A percentile compares a stretch with the other conserved stretches of the same genome.
Evolutionary conservation across 768 basidiomycete species (phyloP).

Genomic region (Candolleomyces eurysporus): DNA sequence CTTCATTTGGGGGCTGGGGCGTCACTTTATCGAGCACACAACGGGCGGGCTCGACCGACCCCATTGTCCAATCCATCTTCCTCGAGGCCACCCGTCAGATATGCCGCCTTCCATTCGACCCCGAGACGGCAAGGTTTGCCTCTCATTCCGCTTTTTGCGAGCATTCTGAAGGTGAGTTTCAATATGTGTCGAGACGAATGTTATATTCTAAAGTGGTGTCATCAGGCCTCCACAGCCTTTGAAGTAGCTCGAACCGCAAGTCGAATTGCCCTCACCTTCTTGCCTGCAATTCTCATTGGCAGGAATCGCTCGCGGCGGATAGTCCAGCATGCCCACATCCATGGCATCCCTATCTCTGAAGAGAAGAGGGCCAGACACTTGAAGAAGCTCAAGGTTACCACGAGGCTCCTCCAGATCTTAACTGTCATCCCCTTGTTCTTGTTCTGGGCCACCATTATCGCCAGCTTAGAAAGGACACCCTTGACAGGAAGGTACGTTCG

Average conservation of each 20-base stretch:
- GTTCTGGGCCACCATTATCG: conserved; percentile 68
- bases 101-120: conserved; percentile 37
- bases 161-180: conserved; percentile 58
- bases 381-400: conserved; percentile 48
- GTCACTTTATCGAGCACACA: not conserved
- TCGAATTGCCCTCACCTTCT: conserved; percentile 71
- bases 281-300: conserved; percentile 65
- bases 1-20: not conserved
- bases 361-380: conserved; percentile 49
- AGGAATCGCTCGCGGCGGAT: conserved; percentile 50
- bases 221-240: conserved; percentile 70
- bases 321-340: conserved; percentile 50
- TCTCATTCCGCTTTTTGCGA: conserved; percentile 53
- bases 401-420: conserved; percentile 50
- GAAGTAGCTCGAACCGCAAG: conserved; percentile 68
- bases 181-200: not conserved
- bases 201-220: not conserved
- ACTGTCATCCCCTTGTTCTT: conserved; percentile 59
- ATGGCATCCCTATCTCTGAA: conserved; percentile 50
- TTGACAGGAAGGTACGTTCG: conserved; percentile 76
- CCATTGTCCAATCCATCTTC: not conserved
- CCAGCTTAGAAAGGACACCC: conserved; percentile 75
- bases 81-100: not conserved
- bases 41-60: not conserved
- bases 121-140: conserved; percentile 32